These are phyloP conservation scores for Zymoseptoria brevis DNA, from an alignment of 2,329 filamentous ascomycete genomes.

Conservation along the genomic window DNA sequence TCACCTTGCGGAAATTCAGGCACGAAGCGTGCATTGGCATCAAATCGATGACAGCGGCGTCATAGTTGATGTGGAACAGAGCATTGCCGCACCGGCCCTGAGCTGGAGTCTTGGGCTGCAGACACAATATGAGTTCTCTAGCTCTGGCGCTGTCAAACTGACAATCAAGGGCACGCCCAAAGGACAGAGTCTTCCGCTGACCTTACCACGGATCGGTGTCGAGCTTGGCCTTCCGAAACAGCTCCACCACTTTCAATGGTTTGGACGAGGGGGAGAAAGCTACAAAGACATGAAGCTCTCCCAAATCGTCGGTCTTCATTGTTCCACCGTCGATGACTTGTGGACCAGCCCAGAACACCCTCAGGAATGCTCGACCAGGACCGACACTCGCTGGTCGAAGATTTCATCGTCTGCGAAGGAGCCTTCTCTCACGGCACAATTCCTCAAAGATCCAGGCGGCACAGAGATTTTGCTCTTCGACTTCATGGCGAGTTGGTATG, in stretches of 20 bases:
- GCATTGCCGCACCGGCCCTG: slow-evolving; percentile 48
- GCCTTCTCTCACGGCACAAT: slow-evolving; percentile 22
- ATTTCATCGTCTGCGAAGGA: slow-evolving; percentile 10
- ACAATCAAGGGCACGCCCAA: slow-evolving; percentile 30
- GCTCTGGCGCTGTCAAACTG: slow-evolving; percentile 41
- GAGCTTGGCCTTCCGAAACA: slow-evolving; percentile 44
- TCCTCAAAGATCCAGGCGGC: slow-evolving; percentile 16
- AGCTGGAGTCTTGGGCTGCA: slow-evolving; percentile 46
- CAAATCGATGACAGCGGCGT: slow-evolving; percentile 5
- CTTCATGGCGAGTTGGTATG: slow-evolving; percentile 52
- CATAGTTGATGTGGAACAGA: slow-evolving; percentile 15
- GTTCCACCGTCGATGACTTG: slow-evolving; percentile 40
- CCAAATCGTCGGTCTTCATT: slow-evolving; percentile 41
- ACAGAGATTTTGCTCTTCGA: slow-evolving; percentile 20
- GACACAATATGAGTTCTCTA: slow-evolving; percentile 47
- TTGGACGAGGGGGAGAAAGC: slow-evolving; percentile 56
- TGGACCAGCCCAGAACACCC: slow-evolving; percentile 57
- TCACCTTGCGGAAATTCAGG: slow-evolving; percentile 15
- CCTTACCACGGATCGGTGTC: slow-evolving; percentile 56
- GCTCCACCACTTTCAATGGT: slow-evolving; percentile 49
- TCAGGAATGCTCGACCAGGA: slow-evolving; percentile 59
- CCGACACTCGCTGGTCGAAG: slow-evolving; percentile 51
- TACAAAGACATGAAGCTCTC: slow-evolving; percentile 59
- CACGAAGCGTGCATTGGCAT: slow-evolving; percentile 12
- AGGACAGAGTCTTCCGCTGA: slow-evolving; percentile 43